Conservation (phyloP, 2,329 filamentous ascomycete species). For the Fusarium verrucosum region DNA sequence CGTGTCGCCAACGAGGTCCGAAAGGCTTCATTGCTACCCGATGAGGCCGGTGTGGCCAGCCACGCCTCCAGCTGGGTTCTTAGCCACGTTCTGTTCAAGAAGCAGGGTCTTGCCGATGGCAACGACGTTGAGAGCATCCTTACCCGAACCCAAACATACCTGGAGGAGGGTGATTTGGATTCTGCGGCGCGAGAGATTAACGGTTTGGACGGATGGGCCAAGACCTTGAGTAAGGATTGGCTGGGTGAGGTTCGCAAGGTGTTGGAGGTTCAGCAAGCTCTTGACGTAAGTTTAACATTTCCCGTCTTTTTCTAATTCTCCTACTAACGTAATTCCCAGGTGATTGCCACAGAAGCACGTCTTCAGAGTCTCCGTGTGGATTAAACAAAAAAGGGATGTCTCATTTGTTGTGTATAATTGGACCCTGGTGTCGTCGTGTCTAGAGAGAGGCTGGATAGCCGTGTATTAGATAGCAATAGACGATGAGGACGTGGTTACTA, state of each 20-base stretch:
- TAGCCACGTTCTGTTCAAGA: slow-evolving; percentile 96
- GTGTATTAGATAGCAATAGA: slow-evolving; percentile 53
- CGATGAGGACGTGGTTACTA: slow-evolving; percentile 39
- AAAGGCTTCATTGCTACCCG: slow-evolving; percentile 91
- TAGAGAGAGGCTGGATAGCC: slow-evolving; percentile 43
- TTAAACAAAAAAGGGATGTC: slow-evolving; percentile 54
- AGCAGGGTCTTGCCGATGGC: slow-evolving; percentile 83
- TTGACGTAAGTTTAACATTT: slow-evolving; percentile 75
- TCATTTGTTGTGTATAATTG: slow-evolving; percentile 52
- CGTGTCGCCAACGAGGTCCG: slow-evolving; percentile 91
- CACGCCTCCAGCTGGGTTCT: slow-evolving; percentile 90
- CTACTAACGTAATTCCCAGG: slow-evolving; percentile 57
- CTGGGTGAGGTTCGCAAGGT: slow-evolving; percentile 88
- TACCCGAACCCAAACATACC: slow-evolving; percentile 84
- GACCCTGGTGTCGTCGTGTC: slow-evolving; percentile 41
- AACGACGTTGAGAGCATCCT: slow-evolving; percentile 95
- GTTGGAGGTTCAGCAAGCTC: slow-evolving; percentile 92
- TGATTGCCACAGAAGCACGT: slow-evolving; percentile 89
- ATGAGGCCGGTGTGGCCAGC: slow-evolving; percentile 92
- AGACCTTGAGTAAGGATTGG: slow-evolving; percentile 95
- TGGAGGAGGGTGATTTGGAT: slow-evolving; percentile 94
- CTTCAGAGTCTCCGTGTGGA: slow-evolving; percentile 88
- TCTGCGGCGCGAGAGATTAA: slow-evolving; percentile 96
- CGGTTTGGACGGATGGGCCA: slow-evolving; percentile 89
- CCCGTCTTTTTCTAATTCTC: background rate